Percentiles rank a stretch among this genome's conserved stretches.
These are phyloP conservation scores for Fusarium denticulatum DNA, from an alignment of 2,329 filamentous ascomycete genomes.

Conservation along the genomic window DNA sequence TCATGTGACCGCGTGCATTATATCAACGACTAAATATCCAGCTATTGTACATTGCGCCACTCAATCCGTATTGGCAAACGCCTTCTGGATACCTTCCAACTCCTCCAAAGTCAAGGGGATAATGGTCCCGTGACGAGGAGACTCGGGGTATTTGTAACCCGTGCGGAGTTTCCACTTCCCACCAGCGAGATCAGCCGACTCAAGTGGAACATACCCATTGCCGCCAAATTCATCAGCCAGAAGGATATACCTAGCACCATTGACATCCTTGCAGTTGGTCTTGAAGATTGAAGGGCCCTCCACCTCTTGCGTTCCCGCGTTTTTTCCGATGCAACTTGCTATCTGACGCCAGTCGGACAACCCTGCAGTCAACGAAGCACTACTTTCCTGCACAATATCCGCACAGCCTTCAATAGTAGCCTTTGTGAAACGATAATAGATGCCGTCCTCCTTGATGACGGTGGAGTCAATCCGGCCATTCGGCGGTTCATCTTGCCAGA, in stretches of 20 bases:
- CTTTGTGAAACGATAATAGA: constrained; percentile 1
- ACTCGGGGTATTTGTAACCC: background rate
- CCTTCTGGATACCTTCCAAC: background rate
- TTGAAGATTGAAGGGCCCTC: constrained; percentile 16
- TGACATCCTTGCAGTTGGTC: background rate
- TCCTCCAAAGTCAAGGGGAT: background rate
- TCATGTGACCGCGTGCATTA: no score
- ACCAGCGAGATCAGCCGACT: background rate
- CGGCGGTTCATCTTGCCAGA: background rate
- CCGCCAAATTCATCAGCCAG: constrained; percentile 1
- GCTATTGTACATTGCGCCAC: accelerated
- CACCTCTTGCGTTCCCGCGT: background rate
- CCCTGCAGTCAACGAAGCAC: background rate
- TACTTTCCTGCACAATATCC: background rate
- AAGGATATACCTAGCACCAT: background rate
- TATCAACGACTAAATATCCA: accelerated
- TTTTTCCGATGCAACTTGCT: constrained; percentile 1
- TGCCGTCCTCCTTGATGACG: background rate
- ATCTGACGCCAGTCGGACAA: background rate
- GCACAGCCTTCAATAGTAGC: background rate
- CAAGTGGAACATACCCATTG: background rate
- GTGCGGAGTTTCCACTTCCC: background rate
- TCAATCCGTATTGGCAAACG: background rate
- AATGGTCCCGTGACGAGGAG: constrained; percentile 6
- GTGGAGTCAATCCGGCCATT: background rate